These are phyloP conservation scores for Tardiomyces digboiensis DNA, from an alignment of 1,139 yeast species.

Conservation along the genomic window DNA sequence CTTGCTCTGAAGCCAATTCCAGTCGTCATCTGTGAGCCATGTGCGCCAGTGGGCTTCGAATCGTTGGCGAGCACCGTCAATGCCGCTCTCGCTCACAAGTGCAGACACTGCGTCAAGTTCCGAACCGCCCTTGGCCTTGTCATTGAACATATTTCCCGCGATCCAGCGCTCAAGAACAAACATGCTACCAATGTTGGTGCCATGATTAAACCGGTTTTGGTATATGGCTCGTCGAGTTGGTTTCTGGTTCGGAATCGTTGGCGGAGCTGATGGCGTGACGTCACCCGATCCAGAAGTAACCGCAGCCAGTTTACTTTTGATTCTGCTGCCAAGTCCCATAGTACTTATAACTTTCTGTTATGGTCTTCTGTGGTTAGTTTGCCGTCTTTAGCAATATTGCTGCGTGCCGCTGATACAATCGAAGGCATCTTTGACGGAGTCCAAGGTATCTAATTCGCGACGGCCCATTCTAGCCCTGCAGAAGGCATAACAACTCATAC, in stretches of 20 bases:
- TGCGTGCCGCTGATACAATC: too few relatives aligned
- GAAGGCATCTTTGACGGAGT: too few relatives aligned
- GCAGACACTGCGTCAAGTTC: slow-evolving; percentile 67
- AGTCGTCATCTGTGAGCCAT: slow-evolving; percentile 62
- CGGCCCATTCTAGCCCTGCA: too few relatives aligned
- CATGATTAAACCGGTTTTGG: slow-evolving; percentile 62
- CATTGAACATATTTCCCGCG: slow-evolving; percentile 49
- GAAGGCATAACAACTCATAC: too few relatives aligned
- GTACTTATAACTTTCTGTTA: too few relatives aligned
- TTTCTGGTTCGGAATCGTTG: slow-evolving; percentile 21
- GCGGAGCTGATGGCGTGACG: slow-evolving; percentile 16
- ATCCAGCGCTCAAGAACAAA: slow-evolving; percentile 68
- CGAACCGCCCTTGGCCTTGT: slow-evolving; percentile 40
- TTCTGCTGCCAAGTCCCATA: background rate
- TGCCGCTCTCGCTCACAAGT: slow-evolving; percentile 39
- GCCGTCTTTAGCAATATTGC: too few relatives aligned
- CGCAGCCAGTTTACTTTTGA: background rate
- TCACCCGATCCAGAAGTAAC: background rate
- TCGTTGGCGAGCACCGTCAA: slow-evolving; percentile 42
- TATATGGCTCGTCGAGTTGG: slow-evolving; percentile 47
- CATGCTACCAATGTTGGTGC: slow-evolving; percentile 81
- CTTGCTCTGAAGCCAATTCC: slow-evolving; percentile 60
- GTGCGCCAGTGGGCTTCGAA: slow-evolving; percentile 62
- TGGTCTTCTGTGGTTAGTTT: too few relatives aligned
- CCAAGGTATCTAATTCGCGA: too few relatives aligned